Evolutionary conservation across 2,329 filamentous ascomycete species (phyloP).

Genomic region (Clonostachys rhizophaga): DNA sequence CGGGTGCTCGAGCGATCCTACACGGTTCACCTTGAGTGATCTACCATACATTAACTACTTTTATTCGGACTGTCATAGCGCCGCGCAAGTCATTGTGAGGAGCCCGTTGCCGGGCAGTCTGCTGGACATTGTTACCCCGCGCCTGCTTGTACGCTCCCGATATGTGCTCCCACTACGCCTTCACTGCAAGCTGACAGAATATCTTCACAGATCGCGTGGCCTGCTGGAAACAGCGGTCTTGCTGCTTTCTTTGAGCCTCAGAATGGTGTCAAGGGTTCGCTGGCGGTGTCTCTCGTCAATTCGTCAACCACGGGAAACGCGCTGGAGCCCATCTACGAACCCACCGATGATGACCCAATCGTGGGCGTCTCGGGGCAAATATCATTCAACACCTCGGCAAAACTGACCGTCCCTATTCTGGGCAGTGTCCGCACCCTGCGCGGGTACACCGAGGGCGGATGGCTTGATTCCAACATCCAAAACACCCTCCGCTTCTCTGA

Average conservation of each 20-base stretch:
- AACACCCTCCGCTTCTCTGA: slow-evolving; percentile 38
- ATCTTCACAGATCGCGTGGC: slow-evolving; percentile 46
- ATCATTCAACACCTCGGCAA: slow-evolving; percentile 52
- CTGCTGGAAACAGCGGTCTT: slow-evolving; percentile 59
- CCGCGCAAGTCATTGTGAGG: slow-evolving; percentile 56
- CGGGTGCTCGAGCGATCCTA: background rate
- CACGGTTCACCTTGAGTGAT: slow-evolving; percentile 33
- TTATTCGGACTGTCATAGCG: slow-evolving; percentile 58
- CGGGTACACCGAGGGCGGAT: slow-evolving; percentile 55
- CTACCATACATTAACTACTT: slow-evolving; percentile 62
- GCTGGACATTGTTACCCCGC: slow-evolving; percentile 47
- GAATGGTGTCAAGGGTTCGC: slow-evolving; percentile 44
- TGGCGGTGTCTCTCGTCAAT: slow-evolving; percentile 48
- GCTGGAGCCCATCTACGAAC: slow-evolving; percentile 37
- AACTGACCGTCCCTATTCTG: slow-evolving; percentile 50
- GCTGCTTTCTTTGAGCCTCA: slow-evolving; percentile 51
- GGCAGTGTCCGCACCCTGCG: slow-evolving; percentile 60
- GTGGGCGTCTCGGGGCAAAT: slow-evolving; percentile 50
- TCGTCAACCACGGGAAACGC: slow-evolving; percentile 34
- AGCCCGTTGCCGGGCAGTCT: slow-evolving; percentile 49
- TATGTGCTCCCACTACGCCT: background rate
- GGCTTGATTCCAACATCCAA: slow-evolving; percentile 48
- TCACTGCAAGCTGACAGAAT: background rate
- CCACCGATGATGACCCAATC: slow-evolving; percentile 23
- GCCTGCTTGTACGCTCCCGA: slow-evolving; percentile 27